Conservation (phyloP, 192 early-diverging fungal genomes). For the Tieghemiomyces parasiticus region DNA sequence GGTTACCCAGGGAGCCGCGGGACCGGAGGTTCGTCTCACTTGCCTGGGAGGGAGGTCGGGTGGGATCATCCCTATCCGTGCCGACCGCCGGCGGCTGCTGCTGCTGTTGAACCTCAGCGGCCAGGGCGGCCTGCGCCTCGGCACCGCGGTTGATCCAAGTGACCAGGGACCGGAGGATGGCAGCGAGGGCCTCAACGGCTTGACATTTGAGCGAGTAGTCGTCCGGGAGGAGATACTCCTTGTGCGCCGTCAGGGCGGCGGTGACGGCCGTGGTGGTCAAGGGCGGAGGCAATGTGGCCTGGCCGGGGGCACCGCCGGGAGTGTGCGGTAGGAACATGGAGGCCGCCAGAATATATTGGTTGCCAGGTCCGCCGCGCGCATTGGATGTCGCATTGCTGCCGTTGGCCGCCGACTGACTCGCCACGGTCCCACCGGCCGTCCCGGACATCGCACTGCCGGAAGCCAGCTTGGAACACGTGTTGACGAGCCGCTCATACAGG, state of each 20-base stretch:
- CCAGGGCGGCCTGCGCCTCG: neutral
- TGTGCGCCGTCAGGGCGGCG: slow-evolving; percentile 16
- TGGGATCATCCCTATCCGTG: too few relatives aligned
- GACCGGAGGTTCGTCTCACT: neutral
- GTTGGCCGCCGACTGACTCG: neutral
- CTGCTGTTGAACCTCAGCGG: neutral
- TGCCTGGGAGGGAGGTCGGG: too few relatives aligned
- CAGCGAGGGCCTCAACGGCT: slow-evolving; percentile 41
- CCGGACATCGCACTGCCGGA: slow-evolving; percentile 17
- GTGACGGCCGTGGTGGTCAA: slow-evolving; percentile 26
- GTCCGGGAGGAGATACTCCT: slow-evolving; percentile 11
- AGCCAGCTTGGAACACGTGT: slow-evolving; percentile 45
- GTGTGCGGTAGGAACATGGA: slow-evolving; percentile 10
- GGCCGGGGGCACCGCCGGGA: neutral
- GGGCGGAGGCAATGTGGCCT: slow-evolving; percentile 21
- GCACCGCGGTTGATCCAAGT: slow-evolving; percentile 25
- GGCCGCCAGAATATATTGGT: slow-evolving; percentile 4
- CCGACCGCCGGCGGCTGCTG: neutral
- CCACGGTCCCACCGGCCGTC: too few relatives aligned
- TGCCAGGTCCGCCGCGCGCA: slow-evolving; percentile 4
- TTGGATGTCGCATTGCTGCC: slow-evolving; percentile 7
- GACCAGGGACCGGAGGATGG: slow-evolving; percentile 49
- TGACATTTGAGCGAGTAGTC: slow-evolving; percentile 34
- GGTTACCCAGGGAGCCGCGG: neutral
- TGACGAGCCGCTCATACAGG: slow-evolving; percentile 79